A percentile compares a stretch with the other conserved stretches of the same genome.
Conservation (phyloP, 768 basidiomycete species). For the Lactifluus hygrophoroides region DNA sequence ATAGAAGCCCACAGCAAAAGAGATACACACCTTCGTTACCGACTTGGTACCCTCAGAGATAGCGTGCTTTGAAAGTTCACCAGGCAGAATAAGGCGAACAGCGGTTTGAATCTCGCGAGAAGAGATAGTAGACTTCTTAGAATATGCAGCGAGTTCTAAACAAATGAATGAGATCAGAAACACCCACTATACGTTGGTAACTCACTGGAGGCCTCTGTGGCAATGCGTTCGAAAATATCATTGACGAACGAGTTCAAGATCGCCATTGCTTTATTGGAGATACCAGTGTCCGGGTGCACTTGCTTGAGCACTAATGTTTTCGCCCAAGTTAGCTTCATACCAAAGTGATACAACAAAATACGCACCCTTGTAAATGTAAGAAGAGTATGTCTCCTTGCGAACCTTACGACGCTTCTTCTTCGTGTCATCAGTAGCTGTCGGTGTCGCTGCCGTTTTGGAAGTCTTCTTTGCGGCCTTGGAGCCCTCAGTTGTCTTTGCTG, state of each 20-base stretch:
- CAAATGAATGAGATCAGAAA: neutral
- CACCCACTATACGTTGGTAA: neutral
- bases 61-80: conserved; percentile 97
- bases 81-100: conserved; percentile 91
- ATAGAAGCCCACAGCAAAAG: neutral
- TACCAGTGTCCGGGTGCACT: conserved; percentile 97
- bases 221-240: conserved; percentile 90
- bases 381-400: conserved; percentile 88
- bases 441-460: conserved; percentile 40
- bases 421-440: conserved; percentile 52
- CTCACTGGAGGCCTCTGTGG: conserved; percentile 81
- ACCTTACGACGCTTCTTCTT: conserved; percentile 87
- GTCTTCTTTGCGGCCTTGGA: conserved; percentile 54
- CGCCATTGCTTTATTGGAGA: conserved; percentile 95
- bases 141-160: conserved; percentile 90
- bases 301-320: conserved; percentile 81
- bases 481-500: conserved; percentile 42
- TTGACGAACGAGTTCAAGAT: conserved; percentile 91
- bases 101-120: conserved; percentile 97
- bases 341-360: conserved; percentile 18
- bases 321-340: neutral
- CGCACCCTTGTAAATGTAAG: conserved; percentile 89
- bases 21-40: conserved; percentile 46
- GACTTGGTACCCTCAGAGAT: conserved; percentile 90
- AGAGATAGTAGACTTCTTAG: conserved; percentile 98